A percentile compares a stretch with the other conserved stretches of the same genome.
These are phyloP conservation scores for Linnemannia elongata DNA, from an alignment of 192 early-diverging fungal species.

Conservation along the genomic window DNA sequence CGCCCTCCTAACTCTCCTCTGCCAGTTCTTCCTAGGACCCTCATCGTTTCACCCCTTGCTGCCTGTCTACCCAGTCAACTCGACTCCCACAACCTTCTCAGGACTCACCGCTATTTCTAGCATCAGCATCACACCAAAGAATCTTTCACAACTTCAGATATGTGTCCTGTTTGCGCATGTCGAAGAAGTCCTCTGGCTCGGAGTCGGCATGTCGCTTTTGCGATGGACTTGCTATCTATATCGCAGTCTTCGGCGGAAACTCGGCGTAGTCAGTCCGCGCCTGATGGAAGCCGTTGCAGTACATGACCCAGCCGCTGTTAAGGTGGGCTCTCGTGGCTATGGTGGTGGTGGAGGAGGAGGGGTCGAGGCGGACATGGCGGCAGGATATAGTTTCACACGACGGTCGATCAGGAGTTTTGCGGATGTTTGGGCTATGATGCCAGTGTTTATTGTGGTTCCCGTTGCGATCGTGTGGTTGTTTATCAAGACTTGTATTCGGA, in stretches of 20 bases:
- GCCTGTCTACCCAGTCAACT: neutral
- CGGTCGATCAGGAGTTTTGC: constrained; percentile 11
- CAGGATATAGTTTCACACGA: constrained; percentile 14
- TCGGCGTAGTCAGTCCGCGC: constrained; percentile 10
- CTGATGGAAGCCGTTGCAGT: neutral
- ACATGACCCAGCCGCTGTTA: neutral
- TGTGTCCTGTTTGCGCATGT: constrained; percentile 32
- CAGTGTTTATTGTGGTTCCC: constrained; percentile 8
- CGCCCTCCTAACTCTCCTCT: constrained; percentile 3
- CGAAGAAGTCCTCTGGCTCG: constrained; percentile 19
- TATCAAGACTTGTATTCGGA: constrained; percentile 8
- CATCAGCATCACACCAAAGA: neutral
- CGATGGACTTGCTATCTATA: constrained; percentile 27
- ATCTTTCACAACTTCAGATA: neutral
- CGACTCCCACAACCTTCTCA: neutral
- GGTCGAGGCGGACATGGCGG: neutral
- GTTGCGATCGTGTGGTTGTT: neutral
- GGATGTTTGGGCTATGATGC: constrained; percentile 4
- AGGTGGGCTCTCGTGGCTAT: no score
- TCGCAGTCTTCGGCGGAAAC: constrained; percentile 19
- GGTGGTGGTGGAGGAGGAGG: neutral
- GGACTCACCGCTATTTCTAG: neutral
- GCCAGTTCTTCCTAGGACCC: constrained; percentile 2
- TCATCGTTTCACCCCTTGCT: neutral
- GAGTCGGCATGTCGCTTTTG: constrained; percentile 5